phyloP scores from a whole-genome alignment of 2,329 filamentous ascomycete genomes.

The Alternaria sp. region DNA sequence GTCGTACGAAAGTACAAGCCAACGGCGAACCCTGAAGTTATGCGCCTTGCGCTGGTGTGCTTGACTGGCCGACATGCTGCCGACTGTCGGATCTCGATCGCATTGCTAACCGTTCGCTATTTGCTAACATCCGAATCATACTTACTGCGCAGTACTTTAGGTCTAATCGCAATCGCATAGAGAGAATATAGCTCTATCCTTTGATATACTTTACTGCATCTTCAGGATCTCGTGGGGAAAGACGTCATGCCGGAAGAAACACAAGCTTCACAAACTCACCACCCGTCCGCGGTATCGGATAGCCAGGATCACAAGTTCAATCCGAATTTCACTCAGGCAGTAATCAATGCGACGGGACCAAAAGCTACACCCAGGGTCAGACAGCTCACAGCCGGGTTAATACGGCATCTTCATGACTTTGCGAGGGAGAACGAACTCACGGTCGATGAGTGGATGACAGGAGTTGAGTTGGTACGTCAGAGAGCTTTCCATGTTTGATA shows the following conservation, averaged over 20 bases:
- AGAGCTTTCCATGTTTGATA: background rate
- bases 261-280: background rate
- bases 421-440: slow-evolving; percentile 77
- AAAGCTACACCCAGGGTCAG: slow-evolving; percentile 70
- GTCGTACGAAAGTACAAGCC: background rate
- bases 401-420: slow-evolving; percentile 79
- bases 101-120: background rate
- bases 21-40: background rate
- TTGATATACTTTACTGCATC: background rate
- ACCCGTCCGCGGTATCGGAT: slow-evolving; percentile 16
- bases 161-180: background rate
- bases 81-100: slow-evolving; percentile 1
- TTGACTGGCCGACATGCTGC: slow-evolving; percentile 2
- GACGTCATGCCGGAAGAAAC: background rate
- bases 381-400: slow-evolving; percentile 67
- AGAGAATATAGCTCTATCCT: background rate
- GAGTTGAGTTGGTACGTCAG: slow-evolving; percentile 67
- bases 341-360: slow-evolving; percentile 75
- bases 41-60: slow-evolving; percentile 1
- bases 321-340: slow-evolving; percentile 75
- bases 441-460: slow-evolving; percentile 77
- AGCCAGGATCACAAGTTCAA: slow-evolving; percentile 62
- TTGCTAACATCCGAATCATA: background rate
- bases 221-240: background rate
- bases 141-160: background rate